Evolutionary conservation across 768 basidiomycete species (phyloP).

Genomic region (Rubroboletus satanas): DNA sequence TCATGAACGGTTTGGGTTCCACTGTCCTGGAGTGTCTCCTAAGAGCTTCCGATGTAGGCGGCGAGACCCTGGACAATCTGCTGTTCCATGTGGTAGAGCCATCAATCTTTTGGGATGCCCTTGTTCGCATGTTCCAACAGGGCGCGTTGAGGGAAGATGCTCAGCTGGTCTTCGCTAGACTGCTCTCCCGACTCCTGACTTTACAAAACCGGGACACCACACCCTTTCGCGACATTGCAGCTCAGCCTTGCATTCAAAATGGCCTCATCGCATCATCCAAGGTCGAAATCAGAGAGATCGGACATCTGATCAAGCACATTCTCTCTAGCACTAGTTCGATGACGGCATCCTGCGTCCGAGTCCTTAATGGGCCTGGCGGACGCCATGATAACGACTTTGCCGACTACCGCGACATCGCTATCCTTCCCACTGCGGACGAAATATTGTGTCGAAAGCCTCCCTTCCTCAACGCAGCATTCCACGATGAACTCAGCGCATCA

Average conservation of each 20-base stretch:
- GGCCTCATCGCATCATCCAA: slow-evolving; percentile 21
- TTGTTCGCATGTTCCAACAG: slow-evolving; percentile 32
- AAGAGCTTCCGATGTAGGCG: slow-evolving; percentile 37
- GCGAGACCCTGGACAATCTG: slow-evolving; percentile 37
- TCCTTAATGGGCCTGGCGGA: slow-evolving; percentile 46
- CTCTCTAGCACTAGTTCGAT: slow-evolving; percentile 21
- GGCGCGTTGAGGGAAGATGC: slow-evolving; percentile 31
- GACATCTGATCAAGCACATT: slow-evolving; percentile 40
- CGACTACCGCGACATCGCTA: slow-evolving; percentile 55
- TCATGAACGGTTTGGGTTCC: slow-evolving; percentile 42
- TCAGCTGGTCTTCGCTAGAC: slow-evolving; percentile 42
- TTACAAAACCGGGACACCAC: slow-evolving; percentile 33
- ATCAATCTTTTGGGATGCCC: slow-evolving; percentile 45
- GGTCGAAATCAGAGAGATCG: slow-evolving; percentile 29
- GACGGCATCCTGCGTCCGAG: slow-evolving; percentile 9
- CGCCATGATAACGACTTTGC: slow-evolving; percentile 65
- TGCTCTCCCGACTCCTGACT: slow-evolving; percentile 45
- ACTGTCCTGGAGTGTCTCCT: slow-evolving; percentile 38
- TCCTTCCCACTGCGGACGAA: slow-evolving; percentile 62
- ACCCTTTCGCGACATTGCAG: slow-evolving; percentile 37
- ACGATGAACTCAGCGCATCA: slow-evolving; percentile 13
- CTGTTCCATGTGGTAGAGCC: slow-evolving; percentile 44
- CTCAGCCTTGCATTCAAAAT: slow-evolving; percentile 26
- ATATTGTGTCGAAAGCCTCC: slow-evolving; percentile 42
- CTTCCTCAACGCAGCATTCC: slow-evolving; percentile 44